These are phyloP conservation scores for Rugiboletus extremiorientalis DNA, from an alignment of 1,284 basidiomycete genomes.

Conservation along the genomic window DNA sequence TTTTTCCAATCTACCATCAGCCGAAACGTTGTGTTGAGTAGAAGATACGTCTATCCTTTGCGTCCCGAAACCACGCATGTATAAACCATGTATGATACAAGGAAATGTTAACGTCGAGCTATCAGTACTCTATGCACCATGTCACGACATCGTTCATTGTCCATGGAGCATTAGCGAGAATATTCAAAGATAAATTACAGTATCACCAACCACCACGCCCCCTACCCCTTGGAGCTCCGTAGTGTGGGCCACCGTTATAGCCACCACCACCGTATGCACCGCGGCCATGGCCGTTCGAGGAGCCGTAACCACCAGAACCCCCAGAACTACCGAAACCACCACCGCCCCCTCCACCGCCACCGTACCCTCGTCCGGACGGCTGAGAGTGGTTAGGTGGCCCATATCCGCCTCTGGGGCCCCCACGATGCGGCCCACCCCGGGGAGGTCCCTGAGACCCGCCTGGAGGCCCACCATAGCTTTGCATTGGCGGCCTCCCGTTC, in stretches of 20 bases:
- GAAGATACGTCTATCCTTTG: slow-evolving; percentile 2
- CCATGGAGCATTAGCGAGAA: slow-evolving; percentile 10
- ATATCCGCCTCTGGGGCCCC: slow-evolving; percentile 27
- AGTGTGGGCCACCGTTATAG: slow-evolving; percentile 19
- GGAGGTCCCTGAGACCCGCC: slow-evolving; percentile 23
- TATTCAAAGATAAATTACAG: slow-evolving; percentile 37
- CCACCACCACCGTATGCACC: slow-evolving; percentile 37
- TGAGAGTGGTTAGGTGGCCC: slow-evolving; percentile 23
- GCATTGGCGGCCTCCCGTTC: slow-evolving; percentile 30
- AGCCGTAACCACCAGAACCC: slow-evolving; percentile 33
- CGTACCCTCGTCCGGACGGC: slow-evolving; percentile 29
- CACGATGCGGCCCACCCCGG: slow-evolving; percentile 30
- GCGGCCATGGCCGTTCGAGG: slow-evolving; percentile 49
- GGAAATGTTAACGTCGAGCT: slow-evolving; percentile 13
- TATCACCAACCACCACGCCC: slow-evolving; percentile 42
- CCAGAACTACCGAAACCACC: slow-evolving; percentile 17
- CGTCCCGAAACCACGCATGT: slow-evolving; percentile 5
- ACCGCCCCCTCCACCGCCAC: slow-evolving; percentile 14
- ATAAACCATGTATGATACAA: slow-evolving; percentile 20
- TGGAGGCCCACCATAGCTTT: slow-evolving; percentile 28
- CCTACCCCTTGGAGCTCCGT: slow-evolving; percentile 35
- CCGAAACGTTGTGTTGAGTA: background rate
- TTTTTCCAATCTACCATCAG: background rate
- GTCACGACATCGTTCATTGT: background rate
- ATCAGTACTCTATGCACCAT: slow-evolving; percentile 3